Evolutionary conservation across 768 basidiomycete species (phyloP).

Genomic region (Pisolithus microcarpus): DNA sequence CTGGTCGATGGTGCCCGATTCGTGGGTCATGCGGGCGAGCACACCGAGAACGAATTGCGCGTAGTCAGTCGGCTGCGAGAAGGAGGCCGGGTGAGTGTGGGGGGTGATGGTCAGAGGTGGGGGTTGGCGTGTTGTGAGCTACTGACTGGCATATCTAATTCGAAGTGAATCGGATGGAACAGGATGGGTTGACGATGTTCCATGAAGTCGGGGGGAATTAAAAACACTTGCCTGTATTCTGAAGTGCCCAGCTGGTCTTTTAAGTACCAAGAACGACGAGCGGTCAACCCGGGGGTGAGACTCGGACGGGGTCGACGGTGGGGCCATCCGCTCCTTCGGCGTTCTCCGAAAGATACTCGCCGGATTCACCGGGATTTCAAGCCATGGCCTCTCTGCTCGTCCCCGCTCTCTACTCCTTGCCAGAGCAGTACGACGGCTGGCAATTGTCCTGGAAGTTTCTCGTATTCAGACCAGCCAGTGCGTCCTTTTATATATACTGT

Average conservation of each 20-base stretch:
- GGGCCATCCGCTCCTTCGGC: background rate
- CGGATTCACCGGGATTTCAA: background rate
- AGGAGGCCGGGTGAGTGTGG: background rate
- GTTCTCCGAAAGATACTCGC: background rate
- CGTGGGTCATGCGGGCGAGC: conserved; percentile 45
- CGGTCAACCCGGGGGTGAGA: no score
- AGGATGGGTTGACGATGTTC: conserved; percentile 15
- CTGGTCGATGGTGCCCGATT: conserved; percentile 51
- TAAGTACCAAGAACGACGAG: no score
- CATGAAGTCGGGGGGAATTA: conserved; percentile 9
- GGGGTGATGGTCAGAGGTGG: background rate
- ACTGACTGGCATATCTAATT: conserved; percentile 28
- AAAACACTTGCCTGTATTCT: conserved; percentile 4
- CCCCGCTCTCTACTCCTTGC: conserved; percentile 49
- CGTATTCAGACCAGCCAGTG: conserved; percentile 75
- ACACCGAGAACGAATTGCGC: conserved; percentile 50
- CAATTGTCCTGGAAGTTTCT: conserved; percentile 70
- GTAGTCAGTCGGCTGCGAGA: conserved; percentile 47
- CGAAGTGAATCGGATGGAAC: conserved; percentile 13
- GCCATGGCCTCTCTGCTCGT: conserved; percentile 31
- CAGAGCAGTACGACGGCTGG: conserved; percentile 62
- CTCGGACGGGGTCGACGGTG: no score
- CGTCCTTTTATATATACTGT: conserved; percentile 18
- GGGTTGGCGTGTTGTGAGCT: background rate
- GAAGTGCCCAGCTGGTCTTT: background rate